A percentile compares a stretch with the other conserved stretches of the same genome.
Conservation (phyloP, 2,329 filamentous ascomycete genomes). For the Helotiales sp. region DNA sequence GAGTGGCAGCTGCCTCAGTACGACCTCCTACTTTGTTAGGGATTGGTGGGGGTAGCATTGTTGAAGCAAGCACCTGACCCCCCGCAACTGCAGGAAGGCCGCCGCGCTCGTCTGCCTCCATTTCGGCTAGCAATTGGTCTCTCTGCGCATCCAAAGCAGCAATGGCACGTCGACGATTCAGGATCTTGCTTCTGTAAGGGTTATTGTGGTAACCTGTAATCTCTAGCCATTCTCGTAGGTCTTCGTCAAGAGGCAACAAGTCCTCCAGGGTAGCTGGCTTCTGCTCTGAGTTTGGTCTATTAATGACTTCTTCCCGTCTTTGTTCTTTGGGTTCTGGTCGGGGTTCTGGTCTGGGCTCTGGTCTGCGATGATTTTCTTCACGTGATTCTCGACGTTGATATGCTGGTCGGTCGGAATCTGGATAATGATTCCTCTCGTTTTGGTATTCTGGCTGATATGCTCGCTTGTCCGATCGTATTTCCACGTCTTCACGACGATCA, state of each 20-base stretch:
- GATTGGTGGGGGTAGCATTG: constrained; percentile 37
- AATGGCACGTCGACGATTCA: constrained; percentile 38
- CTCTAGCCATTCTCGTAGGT: constrained; percentile 46
- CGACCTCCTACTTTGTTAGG: constrained; percentile 30
- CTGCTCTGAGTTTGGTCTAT: constrained; percentile 20
- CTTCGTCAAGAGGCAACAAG: constrained; percentile 37
- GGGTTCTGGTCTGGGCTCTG: constrained; percentile 16
- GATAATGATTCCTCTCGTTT: constrained; percentile 29
- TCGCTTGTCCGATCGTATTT: constrained; percentile 28
- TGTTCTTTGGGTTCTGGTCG: constrained; percentile 19
- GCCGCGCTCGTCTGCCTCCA: constrained; percentile 37
- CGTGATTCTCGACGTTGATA: constrained; percentile 25
- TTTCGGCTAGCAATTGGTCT: constrained; percentile 39
- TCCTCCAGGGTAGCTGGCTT: constrained; percentile 34
- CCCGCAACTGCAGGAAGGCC: constrained; percentile 20
- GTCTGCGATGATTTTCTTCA: constrained; percentile 31
- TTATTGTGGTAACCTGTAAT: constrained; percentile 45
- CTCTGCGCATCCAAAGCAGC: constrained; percentile 43
- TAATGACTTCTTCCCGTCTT: constrained; percentile 28
- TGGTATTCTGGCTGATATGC: constrained; percentile 22
- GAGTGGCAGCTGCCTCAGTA: constrained; percentile 12
- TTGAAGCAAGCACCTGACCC: constrained; percentile 14
- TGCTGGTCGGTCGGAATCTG: constrained; percentile 27
- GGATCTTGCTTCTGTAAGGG: constrained; percentile 42
- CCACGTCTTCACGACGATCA: constrained; percentile 33